These are phyloP conservation scores for Suillus clintonianus DNA, from an alignment of 768 basidiomycete genomes.

Conservation along the genomic window DNA sequence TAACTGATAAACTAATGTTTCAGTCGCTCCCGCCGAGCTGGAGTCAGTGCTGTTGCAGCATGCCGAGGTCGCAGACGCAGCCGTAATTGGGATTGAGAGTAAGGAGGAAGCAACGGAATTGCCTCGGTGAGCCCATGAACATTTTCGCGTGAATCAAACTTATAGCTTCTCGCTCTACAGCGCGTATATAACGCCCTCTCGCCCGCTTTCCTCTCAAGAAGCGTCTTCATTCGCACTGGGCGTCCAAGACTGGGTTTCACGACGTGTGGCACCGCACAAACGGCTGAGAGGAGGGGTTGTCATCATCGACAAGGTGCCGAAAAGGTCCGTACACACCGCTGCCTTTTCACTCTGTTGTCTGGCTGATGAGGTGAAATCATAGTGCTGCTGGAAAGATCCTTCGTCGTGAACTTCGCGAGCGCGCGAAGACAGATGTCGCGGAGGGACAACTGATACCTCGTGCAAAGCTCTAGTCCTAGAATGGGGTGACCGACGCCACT, in stretches of 20 bases:
- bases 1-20: not conserved
- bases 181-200: constrained; percentile 53
- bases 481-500: not conserved
- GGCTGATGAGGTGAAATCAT: constrained; percentile 6
- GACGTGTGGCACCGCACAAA: constrained; percentile 76
- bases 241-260: constrained; percentile 67
- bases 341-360: not conserved
- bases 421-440: constrained; percentile 55
- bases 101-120: constrained; percentile 77
- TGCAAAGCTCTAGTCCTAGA: constrained; percentile 16
- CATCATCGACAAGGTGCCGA: constrained; percentile 48
- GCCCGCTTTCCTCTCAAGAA: constrained; percentile 19
- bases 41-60: constrained; percentile 77
- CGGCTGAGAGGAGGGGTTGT: constrained; percentile 74
- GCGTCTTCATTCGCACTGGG: constrained; percentile 39
- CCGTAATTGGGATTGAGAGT: constrained; percentile 76
- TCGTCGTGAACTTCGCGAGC: constrained; percentile 71
- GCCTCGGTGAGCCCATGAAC: constrained; percentile 52
- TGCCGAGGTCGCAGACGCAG: constrained; percentile 74
- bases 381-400: constrained; percentile 90
- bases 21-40: constrained; percentile 86
- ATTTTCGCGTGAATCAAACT: not conserved
- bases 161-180: constrained; percentile 30
- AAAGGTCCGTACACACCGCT: constrained; percentile 19
- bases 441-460: constrained; percentile 21